A percentile compares a stretch with the other conserved stretches of the same genome.
Conservation (phyloP, 352 stramenopile genomes). For the Globisporangium splendens region DNA sequence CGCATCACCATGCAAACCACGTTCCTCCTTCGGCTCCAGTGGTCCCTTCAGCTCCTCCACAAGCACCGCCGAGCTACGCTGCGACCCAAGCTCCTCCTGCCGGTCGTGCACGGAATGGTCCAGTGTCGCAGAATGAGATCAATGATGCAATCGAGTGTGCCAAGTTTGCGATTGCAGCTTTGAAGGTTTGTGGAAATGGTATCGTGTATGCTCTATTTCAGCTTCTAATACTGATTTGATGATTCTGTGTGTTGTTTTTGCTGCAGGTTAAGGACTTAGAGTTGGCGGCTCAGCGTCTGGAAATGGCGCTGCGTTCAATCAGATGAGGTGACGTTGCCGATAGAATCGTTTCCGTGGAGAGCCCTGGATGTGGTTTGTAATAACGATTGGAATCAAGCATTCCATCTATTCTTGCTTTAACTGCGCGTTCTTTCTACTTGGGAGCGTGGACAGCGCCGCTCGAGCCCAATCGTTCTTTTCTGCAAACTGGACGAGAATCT, state of each 20-base stretch:
- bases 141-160: constrained; percentile 82
- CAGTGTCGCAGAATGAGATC: constrained; percentile 63
- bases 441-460: constrained; percentile 62
- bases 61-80: constrained; percentile 4
- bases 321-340: constrained; percentile 24
- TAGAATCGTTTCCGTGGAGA: constrained; percentile 3
- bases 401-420: constrained; percentile 36
- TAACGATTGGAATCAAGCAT: constrained; percentile 10
- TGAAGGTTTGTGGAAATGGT: constrained; percentile 44
- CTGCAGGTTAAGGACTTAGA: constrained; percentile 80
- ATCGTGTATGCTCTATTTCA: background rate
- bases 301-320: constrained; percentile 71
- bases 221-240: background rate
- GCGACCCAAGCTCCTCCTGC: background rate
- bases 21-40: constrained; percentile 3
- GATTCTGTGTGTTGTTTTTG: constrained; percentile 2
- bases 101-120: constrained; percentile 27
- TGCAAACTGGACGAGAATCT: constrained; percentile 71
- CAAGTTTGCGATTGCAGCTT: constrained; percentile 76
- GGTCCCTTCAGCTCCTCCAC: constrained; percentile 3
- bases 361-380: background rate
- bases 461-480: constrained; percentile 74
- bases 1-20: constrained; percentile 10
- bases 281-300: constrained; percentile 70
- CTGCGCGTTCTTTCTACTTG: constrained; percentile 63